Evolutionary conservation across 2,329 filamentous ascomycete genomes (phyloP).

Genomic region (Arthrinium puccinioides): DNA sequence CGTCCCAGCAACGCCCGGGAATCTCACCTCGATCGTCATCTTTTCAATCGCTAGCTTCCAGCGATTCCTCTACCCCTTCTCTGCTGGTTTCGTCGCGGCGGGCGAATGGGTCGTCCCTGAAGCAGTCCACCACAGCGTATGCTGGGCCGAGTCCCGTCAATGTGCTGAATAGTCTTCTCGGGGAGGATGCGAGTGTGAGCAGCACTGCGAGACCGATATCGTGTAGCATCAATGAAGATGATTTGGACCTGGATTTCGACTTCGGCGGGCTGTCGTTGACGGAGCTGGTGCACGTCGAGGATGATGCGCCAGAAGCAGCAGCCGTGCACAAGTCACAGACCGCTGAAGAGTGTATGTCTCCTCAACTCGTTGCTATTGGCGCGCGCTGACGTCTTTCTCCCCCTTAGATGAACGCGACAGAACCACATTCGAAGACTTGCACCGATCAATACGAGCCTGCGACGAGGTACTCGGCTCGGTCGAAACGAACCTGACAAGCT

Average conservation of each 20-base stretch:
- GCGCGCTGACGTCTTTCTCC: neutral
- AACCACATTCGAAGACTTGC: conserved; percentile 81
- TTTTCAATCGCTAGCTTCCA: conserved; percentile 68
- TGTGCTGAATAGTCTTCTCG: conserved; percentile 50
- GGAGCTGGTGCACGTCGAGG: conserved; percentile 50
- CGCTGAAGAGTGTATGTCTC: conserved; percentile 61
- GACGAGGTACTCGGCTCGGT: conserved; percentile 92
- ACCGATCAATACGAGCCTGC: conserved; percentile 81
- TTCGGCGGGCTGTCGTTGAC: conserved; percentile 73
- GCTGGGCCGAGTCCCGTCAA: conserved; percentile 63
- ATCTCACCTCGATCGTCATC: conserved; percentile 62
- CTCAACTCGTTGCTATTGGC: neutral
- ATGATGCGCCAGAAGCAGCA: conserved; percentile 13
- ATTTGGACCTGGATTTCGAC: conserved; percentile 62
- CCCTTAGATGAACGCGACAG: conserved; percentile 67
- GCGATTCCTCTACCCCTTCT: conserved; percentile 67
- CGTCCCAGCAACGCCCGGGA: conserved; percentile 57
- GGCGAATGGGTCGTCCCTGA: conserved; percentile 61
- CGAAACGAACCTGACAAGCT: conserved; percentile 84
- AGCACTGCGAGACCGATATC: conserved; percentile 5
- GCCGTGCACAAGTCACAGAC: conserved; percentile 49
- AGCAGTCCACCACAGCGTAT: conserved; percentile 44
- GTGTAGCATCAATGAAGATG: conserved; percentile 34
- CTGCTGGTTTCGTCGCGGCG: conserved; percentile 58
- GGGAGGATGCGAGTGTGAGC: conserved; percentile 11